Conservation (phyloP, 306 rosid genomes). For the Glycine tomentella region DNA sequence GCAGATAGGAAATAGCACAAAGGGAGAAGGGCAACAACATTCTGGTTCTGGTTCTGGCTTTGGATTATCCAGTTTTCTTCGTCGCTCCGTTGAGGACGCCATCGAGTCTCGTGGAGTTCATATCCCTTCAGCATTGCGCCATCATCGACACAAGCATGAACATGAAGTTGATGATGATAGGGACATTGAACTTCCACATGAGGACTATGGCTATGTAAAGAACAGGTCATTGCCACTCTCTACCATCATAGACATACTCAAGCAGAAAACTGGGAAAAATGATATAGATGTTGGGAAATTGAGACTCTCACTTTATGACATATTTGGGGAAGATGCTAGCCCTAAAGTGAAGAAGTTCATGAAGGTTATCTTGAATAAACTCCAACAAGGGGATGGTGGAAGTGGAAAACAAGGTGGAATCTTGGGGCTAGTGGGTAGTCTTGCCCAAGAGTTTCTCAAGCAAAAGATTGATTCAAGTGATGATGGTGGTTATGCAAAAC, state of each 20-base stretch:
- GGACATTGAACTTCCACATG: constrained; percentile 59
- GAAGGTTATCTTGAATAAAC: constrained; percentile 72
- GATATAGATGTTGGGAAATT: constrained; percentile 89
- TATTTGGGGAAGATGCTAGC: constrained; percentile 89
- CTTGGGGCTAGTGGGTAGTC: constrained; percentile 79
- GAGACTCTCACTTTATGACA: constrained; percentile 87
- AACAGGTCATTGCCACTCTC: constrained; percentile 76
- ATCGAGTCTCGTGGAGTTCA: constrained; percentile 79
- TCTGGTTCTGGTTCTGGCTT: constrained; percentile 50
- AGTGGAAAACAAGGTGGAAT: constrained; percentile 58
- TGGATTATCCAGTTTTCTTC: constrained; percentile 71
- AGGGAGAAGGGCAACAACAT: constrained; percentile 25
- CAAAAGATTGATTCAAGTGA: constrained; percentile 75
- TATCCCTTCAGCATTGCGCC: constrained; percentile 60
- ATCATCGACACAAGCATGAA: constrained; percentile 35
- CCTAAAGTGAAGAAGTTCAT: constrained; percentile 99
- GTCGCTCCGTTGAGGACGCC: constrained; percentile 60
- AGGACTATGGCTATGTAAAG: constrained; percentile 61
- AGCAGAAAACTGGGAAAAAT: constrained; percentile 90
- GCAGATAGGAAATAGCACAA: constrained; percentile 91
- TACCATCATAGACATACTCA: constrained; percentile 79
- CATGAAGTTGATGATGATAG: constrained; percentile 55
- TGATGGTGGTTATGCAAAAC: constrained; percentile 66
- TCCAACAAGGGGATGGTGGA: constrained; percentile 54
- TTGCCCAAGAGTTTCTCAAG: constrained; percentile 87